Base-by-base conservation (phyloP, 306 rosid genomes). In the Medicago arabica region DNA sequence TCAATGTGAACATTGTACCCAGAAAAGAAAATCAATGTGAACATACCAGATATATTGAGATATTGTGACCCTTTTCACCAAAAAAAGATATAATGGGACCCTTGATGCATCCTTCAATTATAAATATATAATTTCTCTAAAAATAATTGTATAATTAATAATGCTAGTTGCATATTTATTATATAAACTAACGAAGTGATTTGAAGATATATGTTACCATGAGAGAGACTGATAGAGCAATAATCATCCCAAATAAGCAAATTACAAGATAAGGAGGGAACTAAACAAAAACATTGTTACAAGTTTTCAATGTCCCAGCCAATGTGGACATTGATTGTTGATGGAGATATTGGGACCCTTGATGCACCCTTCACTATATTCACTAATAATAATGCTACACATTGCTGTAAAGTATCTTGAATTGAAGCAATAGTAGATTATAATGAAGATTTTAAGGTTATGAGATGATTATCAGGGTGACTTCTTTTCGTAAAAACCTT, bases 341-440 rank as follows among this genome's bases (percentile, higher is more conserved):
- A 71, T 71, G 15, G 64, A 19, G 12, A 71, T 53, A 54, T 38
- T 71, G 50, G 65, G 75, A 54, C 65, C 75, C 75, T 41, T 65
- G 50, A 40, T 65, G 31, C 11, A 18, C 3, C 53, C 5, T 67
- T 64, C 8, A 34, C 38, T 34, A 34, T 34, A 34, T 34, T 34
- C 38, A 63, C 46, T 13, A 64, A 63, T 51, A 66, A 17, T 66
- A 10, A 23, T 54, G 25, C 6, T 13, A 15, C 6, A 12, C 3
- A 28, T 28, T 28, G 31, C 4, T 3, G 31, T 3, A 28, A 46
- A 46, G 15, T 46, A 12, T 46, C n/a, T 46, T 46, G 50, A 44
- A 12, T 12, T 11, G 50, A 44, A 44, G 50, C 1, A 10, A 44
- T 44, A 44, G 15, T 46, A 12, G 51, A 13, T 46, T 46, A 15